Evolutionary conservation across 2,329 filamentous ascomycete genomes (phyloP), one percentile per base, ranked within the genome.

Genomic region (Xylaria sp.): DNA sequence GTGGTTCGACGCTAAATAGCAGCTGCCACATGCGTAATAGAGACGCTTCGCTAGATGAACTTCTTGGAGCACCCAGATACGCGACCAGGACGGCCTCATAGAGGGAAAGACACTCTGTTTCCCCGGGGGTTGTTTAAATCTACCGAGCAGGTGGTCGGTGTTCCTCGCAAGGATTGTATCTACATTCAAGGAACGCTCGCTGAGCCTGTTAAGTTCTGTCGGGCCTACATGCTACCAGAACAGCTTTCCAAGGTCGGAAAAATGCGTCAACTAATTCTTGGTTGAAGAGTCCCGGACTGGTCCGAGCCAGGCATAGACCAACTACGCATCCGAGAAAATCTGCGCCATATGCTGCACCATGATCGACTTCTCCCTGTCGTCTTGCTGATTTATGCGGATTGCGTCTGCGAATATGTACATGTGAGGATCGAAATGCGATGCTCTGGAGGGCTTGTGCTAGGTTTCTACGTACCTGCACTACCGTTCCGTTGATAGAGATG

Each of bases 61-160:
- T 18, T 67, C 67, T n/a, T 69, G 67, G n/a, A 67, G 50, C n/a
- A 69, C 67, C 67, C 67, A 69, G 34, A 69, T 62, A 3, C 67
- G 56, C 5, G 46, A 58, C 67, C 67, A 69, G 52, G 57, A 69
- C 4, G 57, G 39, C 9, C 67, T 25, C 15, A 23, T 39, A 1
- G 64, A 67, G n/a, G 67, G 65, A 48, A 69, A 69, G 5, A 18
- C 52, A 15, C 34, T 48, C 28, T 52, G 20, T 20, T 41, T 30
- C 7, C 43, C 56, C 18, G 43, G 50, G 4, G 39, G 50, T 2
- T 53, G 15, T 34, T 43, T 36, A 46, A 67, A 69, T 9, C 39
- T 61, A 13, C 15, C 8, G 8, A 53, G 20, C 2, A 69, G 23
- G 6, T 20, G 30, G 6, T 28, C 13, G 30, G 65, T 46, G n/a